These are phyloP conservation scores for Litchi chinensis DNA, from an alignment of 345 rosid genomes.

Conservation along the genomic window DNA sequence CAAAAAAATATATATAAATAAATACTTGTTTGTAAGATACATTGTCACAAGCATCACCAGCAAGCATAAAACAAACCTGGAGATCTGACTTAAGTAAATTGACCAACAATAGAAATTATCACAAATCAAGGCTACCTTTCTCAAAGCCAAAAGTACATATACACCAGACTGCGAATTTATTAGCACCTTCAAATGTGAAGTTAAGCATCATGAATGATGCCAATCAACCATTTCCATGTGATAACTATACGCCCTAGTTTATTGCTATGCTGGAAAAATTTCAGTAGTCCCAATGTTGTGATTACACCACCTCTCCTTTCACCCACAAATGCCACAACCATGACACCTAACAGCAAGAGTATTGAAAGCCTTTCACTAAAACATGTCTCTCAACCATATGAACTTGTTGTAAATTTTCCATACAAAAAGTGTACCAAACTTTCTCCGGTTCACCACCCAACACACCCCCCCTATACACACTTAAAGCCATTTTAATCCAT, in stretches of 20 bases:
- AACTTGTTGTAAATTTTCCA: not conserved
- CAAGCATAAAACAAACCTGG: not conserved
- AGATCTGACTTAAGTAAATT: not conserved
- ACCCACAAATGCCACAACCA: not conserved
- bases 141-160: not conserved
- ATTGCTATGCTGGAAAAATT: not conserved
- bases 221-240: conserved; percentile 6
- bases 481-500: not conserved
- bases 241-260: not conserved
- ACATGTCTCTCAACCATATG: not conserved
- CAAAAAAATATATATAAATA: not conserved
- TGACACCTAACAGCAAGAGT: not conserved
- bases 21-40: not conserved
- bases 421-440: not conserved
- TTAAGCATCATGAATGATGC: not conserved
- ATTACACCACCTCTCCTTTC: not conserved
- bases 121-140: not conserved
- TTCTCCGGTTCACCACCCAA: not conserved
- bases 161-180: not conserved
- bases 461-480: not conserved
- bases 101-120: not conserved
- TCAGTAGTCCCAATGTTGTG: not conserved
- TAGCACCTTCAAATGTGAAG: not conserved
- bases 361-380: not conserved
- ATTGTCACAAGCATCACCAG: not conserved